phyloP scores from a whole-genome alignment of 495 filamentous ascomycete species.

The Lindgomyces ingoldianus region DNA sequence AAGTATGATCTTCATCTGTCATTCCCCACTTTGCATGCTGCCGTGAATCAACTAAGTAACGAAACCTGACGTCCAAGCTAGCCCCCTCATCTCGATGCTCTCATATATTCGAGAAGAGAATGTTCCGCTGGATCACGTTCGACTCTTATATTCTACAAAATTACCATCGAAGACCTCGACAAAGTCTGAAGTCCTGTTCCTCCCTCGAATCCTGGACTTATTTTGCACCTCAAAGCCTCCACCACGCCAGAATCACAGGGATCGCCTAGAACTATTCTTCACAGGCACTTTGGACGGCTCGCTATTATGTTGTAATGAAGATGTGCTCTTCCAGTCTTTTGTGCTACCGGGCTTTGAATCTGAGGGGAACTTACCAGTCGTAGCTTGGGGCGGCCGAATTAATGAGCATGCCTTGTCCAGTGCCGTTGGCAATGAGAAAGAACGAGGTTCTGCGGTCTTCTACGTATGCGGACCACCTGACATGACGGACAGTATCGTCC shows the following conservation, averaged over 20 bases:
- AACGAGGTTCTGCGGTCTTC: conserved; percentile 57
- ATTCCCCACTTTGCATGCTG: not conserved
- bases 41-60: not conserved
- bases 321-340: not conserved
- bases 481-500: conserved; percentile 81
- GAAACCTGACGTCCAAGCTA: conserved; percentile 10
- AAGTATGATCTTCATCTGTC: conserved; percentile 56
- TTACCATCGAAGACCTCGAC: conserved; percentile 1
- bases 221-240: not conserved
- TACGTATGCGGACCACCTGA: conserved; percentile 78
- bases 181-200: conserved; percentile 39
- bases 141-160: conserved; percentile 45
- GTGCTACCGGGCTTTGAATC: not conserved
- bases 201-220: conserved; percentile 40
- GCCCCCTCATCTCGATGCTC: conserved; percentile 48
- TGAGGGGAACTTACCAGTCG: conserved; percentile 35
- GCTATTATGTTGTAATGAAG: not conserved
- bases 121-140: conserved; percentile 27
- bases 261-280: conserved; percentile 32
- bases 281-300: conserved; percentile 21
- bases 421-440: conserved; percentile 47
- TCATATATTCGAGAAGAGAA: conserved; percentile 40
- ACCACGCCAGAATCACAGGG: not conserved
- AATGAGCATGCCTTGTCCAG: conserved; percentile 16
- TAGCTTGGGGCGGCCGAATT: conserved; percentile 34